Conservation (phyloP, 2,329 filamentous ascomycete genomes). For the Arthrobotrys pseudoclavata region DNA sequence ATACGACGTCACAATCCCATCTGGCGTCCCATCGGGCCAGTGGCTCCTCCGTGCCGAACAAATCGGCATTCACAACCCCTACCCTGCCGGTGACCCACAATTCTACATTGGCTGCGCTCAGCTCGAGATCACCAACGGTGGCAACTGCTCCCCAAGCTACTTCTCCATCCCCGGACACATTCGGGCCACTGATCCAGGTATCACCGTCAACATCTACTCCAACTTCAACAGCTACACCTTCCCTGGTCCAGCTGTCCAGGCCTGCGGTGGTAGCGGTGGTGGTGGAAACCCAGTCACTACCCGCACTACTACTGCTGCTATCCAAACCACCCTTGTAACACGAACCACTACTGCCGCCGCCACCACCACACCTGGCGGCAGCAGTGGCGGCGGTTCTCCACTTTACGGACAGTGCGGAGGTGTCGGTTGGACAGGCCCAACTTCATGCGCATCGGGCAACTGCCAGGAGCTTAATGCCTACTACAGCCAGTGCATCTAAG, state of each 20-base stretch:
- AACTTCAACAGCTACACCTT: slow-evolving; percentile 65
- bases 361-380: slow-evolving; percentile 29
- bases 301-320: slow-evolving; percentile 24
- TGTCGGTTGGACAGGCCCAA: slow-evolving; percentile 45
- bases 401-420: slow-evolving; percentile 58
- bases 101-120: slow-evolving; percentile 66
- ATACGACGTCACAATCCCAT: slow-evolving; percentile 63
- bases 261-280: slow-evolving; percentile 44
- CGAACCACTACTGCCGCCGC: slow-evolving; percentile 27
- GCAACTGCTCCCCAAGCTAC: slow-evolving; percentile 64
- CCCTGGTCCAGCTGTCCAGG: slow-evolving; percentile 63
- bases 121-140: slow-evolving; percentile 64
- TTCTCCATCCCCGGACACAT: slow-evolving; percentile 66
- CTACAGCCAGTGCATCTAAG: slow-evolving; percentile 55
- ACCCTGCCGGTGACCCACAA: slow-evolving; percentile 64
- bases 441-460: slow-evolving; percentile 50
- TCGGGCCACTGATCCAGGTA: slow-evolving; percentile 63
- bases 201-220: slow-evolving; percentile 64
- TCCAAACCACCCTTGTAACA: slow-evolving; percentile 29
- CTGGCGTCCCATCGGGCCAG: slow-evolving; percentile 64
- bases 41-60: slow-evolving; percentile 66
- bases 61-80: slow-evolving; percentile 65
- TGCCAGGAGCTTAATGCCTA: slow-evolving; percentile 42
- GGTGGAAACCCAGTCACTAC: slow-evolving; percentile 1
- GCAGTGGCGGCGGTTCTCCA: slow-evolving; percentile 15